Percentiles rank a stretch among this genome's conserved stretches.
phyloP scores from a whole-genome alignment of 805 yeast genomes.

The Metschnikowia sp. region DNA sequence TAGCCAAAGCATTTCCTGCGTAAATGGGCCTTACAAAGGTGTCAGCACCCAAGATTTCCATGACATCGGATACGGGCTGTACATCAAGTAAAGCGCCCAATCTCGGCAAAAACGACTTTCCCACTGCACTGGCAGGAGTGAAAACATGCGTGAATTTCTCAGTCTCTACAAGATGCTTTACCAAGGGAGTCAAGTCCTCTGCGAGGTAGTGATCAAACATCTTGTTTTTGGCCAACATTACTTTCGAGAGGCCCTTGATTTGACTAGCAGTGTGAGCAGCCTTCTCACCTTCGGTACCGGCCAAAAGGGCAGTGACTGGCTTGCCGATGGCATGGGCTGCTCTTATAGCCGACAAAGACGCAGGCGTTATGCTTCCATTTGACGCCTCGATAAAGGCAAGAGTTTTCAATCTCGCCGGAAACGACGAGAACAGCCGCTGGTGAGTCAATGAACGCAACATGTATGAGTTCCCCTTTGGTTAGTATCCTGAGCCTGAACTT shows the following conservation, averaged over 20 bases:
- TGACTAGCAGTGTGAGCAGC: conserved; percentile 48
- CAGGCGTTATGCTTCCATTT: conserved; percentile 55
- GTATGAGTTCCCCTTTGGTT: no score
- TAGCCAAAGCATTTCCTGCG: conserved; percentile 91
- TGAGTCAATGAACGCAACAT: conserved; percentile 13
- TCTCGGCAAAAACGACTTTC: conserved; percentile 84
- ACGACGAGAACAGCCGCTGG: conserved; percentile 12
- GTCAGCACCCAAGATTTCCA: conserved; percentile 57
- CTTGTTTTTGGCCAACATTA: conserved; percentile 54
- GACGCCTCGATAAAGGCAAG: conserved; percentile 71
- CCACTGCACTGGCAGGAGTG: conserved; percentile 80
- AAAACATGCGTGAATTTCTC: conserved; percentile 66
- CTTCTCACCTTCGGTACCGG: conserved; percentile 59
- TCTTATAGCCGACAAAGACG: conserved; percentile 65
- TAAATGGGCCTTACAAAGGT: conserved; percentile 91
- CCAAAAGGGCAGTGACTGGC: conserved; percentile 74
- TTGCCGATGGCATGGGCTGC: conserved; percentile 78
- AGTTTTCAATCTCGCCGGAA: conserved; percentile 38
- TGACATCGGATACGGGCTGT: conserved; percentile 86
- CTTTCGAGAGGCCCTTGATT: conserved; percentile 50
- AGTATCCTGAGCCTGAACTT: no score
- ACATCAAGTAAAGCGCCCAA: conserved; percentile 79
- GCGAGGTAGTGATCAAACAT: conserved; percentile 72
- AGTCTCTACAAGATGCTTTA: conserved; percentile 45
- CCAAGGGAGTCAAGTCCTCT: conserved; percentile 73